Conservation (phyloP, 208 protist species). For the Herpetomonas muscarum region DNA sequence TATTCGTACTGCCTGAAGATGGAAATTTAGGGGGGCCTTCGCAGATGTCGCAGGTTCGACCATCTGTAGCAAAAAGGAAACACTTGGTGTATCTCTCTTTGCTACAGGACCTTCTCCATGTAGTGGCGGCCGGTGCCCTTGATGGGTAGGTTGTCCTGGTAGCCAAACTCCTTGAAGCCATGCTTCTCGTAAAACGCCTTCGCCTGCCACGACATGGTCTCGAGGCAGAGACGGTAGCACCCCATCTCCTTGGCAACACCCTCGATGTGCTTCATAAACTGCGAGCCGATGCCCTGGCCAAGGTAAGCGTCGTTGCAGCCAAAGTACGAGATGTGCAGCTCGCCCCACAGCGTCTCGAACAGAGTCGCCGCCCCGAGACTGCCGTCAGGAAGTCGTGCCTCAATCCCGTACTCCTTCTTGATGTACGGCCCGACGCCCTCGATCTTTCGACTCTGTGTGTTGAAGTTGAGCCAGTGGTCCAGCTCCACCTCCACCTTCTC, state of each 20-base stretch:
- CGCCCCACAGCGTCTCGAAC: conserved; percentile 22
- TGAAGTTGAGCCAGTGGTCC: conserved; percentile 13
- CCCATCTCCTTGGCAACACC: background rate
- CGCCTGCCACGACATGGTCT: conserved; percentile 7
- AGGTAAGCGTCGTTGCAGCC: background rate
- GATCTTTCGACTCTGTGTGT: conserved; percentile 12
- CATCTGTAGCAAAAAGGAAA: no score
- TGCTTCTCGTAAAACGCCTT: conserved; percentile 9
- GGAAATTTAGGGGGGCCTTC: no score
- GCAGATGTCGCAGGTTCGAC: no score
- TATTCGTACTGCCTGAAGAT: no score
- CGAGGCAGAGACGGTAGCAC: background rate
- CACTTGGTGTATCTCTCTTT: background rate
- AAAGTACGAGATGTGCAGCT: conserved; percentile 6
- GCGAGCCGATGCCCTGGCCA: background rate
- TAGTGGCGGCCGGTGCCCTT: conserved; percentile 3
- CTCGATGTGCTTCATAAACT: background rate
- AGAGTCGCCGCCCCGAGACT: conserved; percentile 13
- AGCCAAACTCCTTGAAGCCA: conserved; percentile 12
- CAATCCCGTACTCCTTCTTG: conserved; percentile 15
- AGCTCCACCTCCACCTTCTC: conserved; percentile 9
- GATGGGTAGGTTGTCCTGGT: conserved; percentile 5
- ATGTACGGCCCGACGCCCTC: conserved; percentile 9
- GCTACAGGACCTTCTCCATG: conserved; percentile 10
- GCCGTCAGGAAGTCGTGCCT: conserved; percentile 5